phyloP scores from a whole-genome alignment of 768 basidiomycete genomes.

The Leccinum fibrillosum region DNA sequence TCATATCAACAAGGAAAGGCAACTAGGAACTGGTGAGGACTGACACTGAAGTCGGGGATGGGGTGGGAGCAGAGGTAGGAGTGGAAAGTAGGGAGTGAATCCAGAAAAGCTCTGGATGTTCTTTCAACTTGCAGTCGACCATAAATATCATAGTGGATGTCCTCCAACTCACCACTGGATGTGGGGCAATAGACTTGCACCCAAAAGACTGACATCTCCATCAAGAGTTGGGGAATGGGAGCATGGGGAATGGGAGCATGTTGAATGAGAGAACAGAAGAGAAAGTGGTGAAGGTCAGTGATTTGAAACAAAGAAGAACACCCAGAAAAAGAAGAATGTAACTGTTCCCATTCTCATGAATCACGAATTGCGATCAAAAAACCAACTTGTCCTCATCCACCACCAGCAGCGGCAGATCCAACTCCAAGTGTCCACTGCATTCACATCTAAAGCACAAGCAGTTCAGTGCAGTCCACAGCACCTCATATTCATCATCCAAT shows the following conservation, averaged over 20 bases:
- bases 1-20: background rate
- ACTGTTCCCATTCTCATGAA: background rate
- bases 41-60: background rate
- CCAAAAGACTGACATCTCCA: background rate
- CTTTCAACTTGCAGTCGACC: background rate
- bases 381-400: background rate
- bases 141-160: background rate
- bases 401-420: background rate
- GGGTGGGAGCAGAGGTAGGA: background rate
- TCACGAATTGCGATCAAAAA: background rate
- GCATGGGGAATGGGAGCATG: too few species aligned
- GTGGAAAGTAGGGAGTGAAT: background rate
- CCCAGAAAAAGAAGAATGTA: background rate
- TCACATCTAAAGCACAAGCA: background rate
- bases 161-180: too few species aligned
- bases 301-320: background rate
- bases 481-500: background rate
- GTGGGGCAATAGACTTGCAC: too few species aligned
- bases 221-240: background rate
- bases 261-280: background rate
- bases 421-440: background rate
- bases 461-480: slow-evolving; percentile 1
- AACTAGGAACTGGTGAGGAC: background rate
- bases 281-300: background rate
- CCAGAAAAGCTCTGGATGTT: background rate